Base-by-base conservation (phyloP, 768 basidiomycete genomes). In the Leccinellum rugosiceps region DNA sequence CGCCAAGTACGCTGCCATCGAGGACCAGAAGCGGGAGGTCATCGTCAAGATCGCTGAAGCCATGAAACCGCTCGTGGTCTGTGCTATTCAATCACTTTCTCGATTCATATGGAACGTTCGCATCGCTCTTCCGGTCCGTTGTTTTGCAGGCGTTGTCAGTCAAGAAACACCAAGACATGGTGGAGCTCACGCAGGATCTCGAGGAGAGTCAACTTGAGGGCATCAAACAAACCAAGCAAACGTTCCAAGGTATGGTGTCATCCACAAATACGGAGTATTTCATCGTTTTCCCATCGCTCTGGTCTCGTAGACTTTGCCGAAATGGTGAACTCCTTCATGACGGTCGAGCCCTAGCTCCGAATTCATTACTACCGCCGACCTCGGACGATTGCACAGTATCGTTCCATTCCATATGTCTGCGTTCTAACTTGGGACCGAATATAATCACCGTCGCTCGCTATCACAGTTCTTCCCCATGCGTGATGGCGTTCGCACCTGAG, bases 1-100 rank as follows among this genome's bases (percentile, higher is more conserved):
- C 2, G 17, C 28, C 17, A 55, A 65, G 41, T 65, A 72, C 7
- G 60, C 65, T 3, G 55, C 45, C 5, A 43, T 65, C 14, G 71
- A 72, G 41, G 68, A 74, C 45, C 65, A 61, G 63, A 60, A 63
- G 31, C 72, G 70, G 6, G 67, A 62, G 4, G 63, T 73, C 5
- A 26, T 65, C 11, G 62, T 63, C 50, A 64, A 67, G 41, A 70
- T 73, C 1, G 11, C 50, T 34, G 64, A 70, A 9, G 51, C 59
- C 19, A 62, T 70, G 53, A 59, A 61, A 41, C 56, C 53, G 17
- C 68, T 72, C 15, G 60, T 73, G 57, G 71, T 73, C 13, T 34
- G 64, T 58, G 11, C 15, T 28, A 10, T 38, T 38, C 17, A 2
- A 10, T 10, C n/a, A 10, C 15, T 45, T 6, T 30, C 10, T 53